A percentile compares a stretch with the other conserved stretches of the same genome.
These are phyloP conservation scores for Labyrinthula sp. DNA, from an alignment of 352 stramenopile species.

Conservation along the genomic window DNA sequence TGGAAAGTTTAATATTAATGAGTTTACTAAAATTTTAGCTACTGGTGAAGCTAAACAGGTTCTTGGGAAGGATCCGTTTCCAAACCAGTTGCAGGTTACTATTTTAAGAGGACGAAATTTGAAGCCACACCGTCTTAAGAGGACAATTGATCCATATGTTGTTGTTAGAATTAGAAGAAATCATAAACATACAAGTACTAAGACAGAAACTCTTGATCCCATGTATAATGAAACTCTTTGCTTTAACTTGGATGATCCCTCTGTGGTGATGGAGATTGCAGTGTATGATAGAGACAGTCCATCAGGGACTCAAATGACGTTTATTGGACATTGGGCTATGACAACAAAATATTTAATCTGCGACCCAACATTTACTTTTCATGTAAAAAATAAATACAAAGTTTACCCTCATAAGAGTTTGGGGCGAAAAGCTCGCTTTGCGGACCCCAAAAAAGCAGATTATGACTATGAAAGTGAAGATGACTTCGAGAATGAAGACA, in stretches of 20 bases:
- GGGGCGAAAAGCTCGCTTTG: no score
- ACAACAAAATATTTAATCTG: constrained; percentile 19
- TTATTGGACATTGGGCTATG: constrained; percentile 28
- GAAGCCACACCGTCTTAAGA: constrained; percentile 21
- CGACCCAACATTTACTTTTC: constrained; percentile 20
- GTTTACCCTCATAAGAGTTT: no score
- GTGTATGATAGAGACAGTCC: constrained; percentile 21
- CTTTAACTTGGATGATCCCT: constrained; percentile 17
- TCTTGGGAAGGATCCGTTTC: not conserved
- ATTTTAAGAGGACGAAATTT: constrained; percentile 14
- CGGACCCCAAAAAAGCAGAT: no score
- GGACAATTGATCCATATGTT: constrained; percentile 24
- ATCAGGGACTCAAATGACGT: constrained; percentile 6
- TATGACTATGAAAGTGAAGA: no score
- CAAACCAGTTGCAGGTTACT: constrained; percentile 14
- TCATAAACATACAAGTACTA: constrained; percentile 1
- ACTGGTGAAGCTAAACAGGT: constrained; percentile 10
- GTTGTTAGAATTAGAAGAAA: constrained; percentile 6
- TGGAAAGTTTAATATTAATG: constrained; percentile 29
- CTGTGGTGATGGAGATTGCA: constrained; percentile 15
- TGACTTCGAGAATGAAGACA: no score
- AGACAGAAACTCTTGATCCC: constrained; percentile 20
- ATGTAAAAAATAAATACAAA: constrained; percentile 24
- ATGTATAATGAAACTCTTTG: constrained; percentile 23
- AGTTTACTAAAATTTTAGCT: constrained; percentile 26